These are phyloP conservation scores for Sugiyamaella novakii DNA, from an alignment of 1,139 yeast species.

Conservation along the genomic window DNA sequence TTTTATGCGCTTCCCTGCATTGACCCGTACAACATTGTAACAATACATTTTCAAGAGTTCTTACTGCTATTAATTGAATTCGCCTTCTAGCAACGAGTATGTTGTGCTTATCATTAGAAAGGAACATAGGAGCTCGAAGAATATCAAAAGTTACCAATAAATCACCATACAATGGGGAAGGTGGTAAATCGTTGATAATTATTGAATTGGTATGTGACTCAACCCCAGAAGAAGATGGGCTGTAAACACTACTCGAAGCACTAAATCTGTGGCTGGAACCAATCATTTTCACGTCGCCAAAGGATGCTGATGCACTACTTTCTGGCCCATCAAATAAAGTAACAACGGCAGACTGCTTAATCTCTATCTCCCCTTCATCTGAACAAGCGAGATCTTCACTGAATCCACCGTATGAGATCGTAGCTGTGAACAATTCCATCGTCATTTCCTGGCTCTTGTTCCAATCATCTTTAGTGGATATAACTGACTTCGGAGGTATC, in stretches of 20 bases:
- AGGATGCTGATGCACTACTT: no score
- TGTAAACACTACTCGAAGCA: constrained; percentile 12
- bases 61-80: constrained; percentile 32
- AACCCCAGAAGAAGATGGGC: constrained; percentile 9
- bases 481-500: constrained; percentile 10
- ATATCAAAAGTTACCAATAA: constrained; percentile 19
- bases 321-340: constrained; percentile 3
- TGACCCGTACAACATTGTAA: constrained; percentile 15
- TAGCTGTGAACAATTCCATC: constrained; percentile 19
- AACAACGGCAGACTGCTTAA: not conserved
- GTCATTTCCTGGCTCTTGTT: not conserved
- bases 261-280: constrained; percentile 7
- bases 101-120: constrained; percentile 27
- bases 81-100: constrained; percentile 31
- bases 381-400: constrained; percentile 5
- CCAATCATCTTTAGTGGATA: constrained; percentile 6
- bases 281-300: no score
- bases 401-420: constrained; percentile 21
- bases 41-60: constrained; percentile 29
- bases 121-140: constrained; percentile 23
- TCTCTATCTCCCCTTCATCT: not conserved
- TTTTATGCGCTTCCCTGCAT: constrained; percentile 20
- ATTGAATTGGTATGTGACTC: constrained; percentile 2
- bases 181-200: constrained; percentile 21
- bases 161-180: constrained; percentile 29